Evolutionary conservation across 805 yeast genomes (phyloP), one percentile per base, ranked within the genome.

Genomic region (Ogataea parapolymorpha): DNA sequence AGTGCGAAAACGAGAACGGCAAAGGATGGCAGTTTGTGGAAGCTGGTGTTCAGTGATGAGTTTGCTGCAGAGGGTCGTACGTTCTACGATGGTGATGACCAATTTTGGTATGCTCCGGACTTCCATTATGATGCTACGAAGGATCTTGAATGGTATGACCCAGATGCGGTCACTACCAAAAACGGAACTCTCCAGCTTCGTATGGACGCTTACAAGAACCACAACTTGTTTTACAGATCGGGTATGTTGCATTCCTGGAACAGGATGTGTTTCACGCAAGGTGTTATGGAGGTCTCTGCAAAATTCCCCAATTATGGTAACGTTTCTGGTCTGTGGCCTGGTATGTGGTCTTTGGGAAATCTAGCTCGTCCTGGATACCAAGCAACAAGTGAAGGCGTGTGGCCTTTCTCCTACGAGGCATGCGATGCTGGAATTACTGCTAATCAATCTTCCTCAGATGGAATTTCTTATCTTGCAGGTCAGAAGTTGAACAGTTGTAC

Each of bases 351-450:
- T 4, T 71, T 90, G 79, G 97, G 97, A 32, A 90, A 90, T 57
- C 70, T 90, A 50, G 98, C 85, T 20, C 78, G 97, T 53, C 95
- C 97, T 0, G 98, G 98, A 9, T 90, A 78, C 58, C 65, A 79
- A 67, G 87, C 95, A 5, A 71, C 91, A 3, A 79, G 96, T 2
- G 95, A 90, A 18, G 97, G 97, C 45, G 82, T 85, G 20, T 90
- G 98, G 98, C 97, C 98, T 4, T 90, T 89, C 56, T 71, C 91
- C 2, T 90, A 90, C 61, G 82, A 83, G 26, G 61, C 78, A 3
- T 90, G 97, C 65, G 96, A 90, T 67, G 89, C 90, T 2, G 98
- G 98, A 51, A 89, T 89, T 50, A 89, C 97, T 3, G 85, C 96
- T 12, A 90, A 90, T 62, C 97, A 90, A 67, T 83, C 95, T 6